Conservation (phyloP, 352 stramenopile species). For the Phytopythium mirpurense region DNA sequence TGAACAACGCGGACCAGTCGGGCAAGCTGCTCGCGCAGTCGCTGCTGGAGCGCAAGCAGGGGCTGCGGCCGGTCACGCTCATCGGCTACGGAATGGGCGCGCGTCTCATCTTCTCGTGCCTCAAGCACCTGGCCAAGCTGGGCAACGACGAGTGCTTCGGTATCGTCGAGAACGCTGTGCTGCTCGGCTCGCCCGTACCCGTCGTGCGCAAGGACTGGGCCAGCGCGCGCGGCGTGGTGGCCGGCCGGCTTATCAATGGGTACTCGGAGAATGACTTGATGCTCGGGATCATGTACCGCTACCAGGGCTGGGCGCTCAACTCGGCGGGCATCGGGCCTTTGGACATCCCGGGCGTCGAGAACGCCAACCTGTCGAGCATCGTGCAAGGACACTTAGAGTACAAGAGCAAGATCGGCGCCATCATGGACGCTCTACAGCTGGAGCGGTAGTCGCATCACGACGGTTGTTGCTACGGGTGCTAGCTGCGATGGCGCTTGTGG, state of each 20-base stretch:
- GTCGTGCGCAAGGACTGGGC: slow-evolving; percentile 60
- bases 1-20: slow-evolving; percentile 67
- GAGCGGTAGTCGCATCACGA: slow-evolving; percentile 16
- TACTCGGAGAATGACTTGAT: slow-evolving; percentile 90
- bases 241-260: slow-evolving; percentile 87
- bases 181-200: slow-evolving; percentile 79
- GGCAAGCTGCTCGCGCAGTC: slow-evolving; percentile 71
- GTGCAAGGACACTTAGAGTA: slow-evolving; percentile 84
- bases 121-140: slow-evolving; percentile 79
- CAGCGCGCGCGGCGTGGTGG: slow-evolving; percentile 62
- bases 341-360: slow-evolving; percentile 67
- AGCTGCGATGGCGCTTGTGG: too few species aligned
- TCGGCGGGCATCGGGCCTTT: slow-evolving; percentile 69
- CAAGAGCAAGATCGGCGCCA: slow-evolving; percentile 84
- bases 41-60: slow-evolving; percentile 62
- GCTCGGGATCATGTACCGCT: slow-evolving; percentile 88
- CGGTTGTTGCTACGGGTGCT: too few species aligned
- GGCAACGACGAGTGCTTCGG: slow-evolving; percentile 53
- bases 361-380: slow-evolving; percentile 77
- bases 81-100: slow-evolving; percentile 89
- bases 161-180: slow-evolving; percentile 86
- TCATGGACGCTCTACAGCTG: slow-evolving; percentile 71
- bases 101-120: slow-evolving; percentile 84
- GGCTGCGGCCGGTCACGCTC: slow-evolving; percentile 82
- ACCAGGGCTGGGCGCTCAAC: slow-evolving; percentile 77